These are phyloP conservation scores for Taxillus chinensis DNA, from an alignment of 164 flowering plant genomes.

Conservation along the genomic window DNA sequence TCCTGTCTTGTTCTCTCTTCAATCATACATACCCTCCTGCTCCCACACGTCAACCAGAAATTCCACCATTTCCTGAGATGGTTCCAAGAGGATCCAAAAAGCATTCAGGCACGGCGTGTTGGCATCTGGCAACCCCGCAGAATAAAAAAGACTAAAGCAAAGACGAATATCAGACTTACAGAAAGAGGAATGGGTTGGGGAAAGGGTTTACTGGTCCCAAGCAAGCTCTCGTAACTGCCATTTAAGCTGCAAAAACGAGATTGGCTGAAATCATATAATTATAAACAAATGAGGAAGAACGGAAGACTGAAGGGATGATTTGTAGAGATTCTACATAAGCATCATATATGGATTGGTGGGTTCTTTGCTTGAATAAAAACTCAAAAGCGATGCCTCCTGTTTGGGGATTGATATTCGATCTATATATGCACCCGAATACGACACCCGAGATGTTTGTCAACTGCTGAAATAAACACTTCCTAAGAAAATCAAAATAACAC, in stretches of 20 bases:
- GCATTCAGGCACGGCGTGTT: too few relatives aligned
- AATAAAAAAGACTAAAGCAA: not conserved
- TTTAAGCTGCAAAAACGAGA: constrained; percentile 26
- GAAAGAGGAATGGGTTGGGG: constrained; percentile 34
- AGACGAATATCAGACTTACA: constrained; percentile 19
- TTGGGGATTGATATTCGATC: too few relatives aligned
- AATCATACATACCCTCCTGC: constrained; percentile 42
- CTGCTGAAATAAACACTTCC: too few relatives aligned
- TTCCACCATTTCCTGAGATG: constrained; percentile 53
- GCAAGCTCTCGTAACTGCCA: constrained; percentile 36
- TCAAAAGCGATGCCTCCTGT: too few relatives aligned
- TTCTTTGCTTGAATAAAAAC: too few relatives aligned
- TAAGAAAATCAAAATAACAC: too few relatives aligned
- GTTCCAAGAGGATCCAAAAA: not conserved
- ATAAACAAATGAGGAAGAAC: not conserved
- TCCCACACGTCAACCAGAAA: constrained; percentile 52
- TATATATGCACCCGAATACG: too few relatives aligned
- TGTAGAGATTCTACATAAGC: not conserved
- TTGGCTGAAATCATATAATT: not conserved
- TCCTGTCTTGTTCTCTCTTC: constrained; percentile 6
- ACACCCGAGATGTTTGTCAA: too few relatives aligned
- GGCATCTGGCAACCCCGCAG: not conserved
- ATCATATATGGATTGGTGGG: too few relatives aligned
- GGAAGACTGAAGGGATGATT: not conserved
- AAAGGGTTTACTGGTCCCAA: constrained; percentile 38